Evolutionary conservation across 148 eudicot species (phyloP).

Genomic region (Rhododendron ferrugineum): DNA sequence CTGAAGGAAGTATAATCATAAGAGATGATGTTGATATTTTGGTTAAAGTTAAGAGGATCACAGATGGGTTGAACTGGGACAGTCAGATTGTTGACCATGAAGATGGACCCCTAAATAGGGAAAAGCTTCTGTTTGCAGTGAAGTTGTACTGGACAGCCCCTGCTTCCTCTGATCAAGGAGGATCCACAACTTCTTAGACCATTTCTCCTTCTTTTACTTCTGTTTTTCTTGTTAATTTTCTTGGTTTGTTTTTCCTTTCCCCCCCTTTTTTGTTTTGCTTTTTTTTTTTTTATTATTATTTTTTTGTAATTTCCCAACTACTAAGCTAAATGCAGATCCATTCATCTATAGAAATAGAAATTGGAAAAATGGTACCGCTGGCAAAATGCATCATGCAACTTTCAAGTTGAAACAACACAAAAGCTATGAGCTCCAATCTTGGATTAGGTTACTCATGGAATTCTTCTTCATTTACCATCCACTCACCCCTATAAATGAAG

Average conservation of each 20-base stretch:
- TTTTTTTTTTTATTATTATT: neutral
- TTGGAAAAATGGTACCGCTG: neutral
- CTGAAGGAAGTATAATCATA: conserved; percentile 74
- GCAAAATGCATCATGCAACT: neutral
- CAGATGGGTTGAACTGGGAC: conserved; percentile 68
- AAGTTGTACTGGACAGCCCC: conserved; percentile 83
- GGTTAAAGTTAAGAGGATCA: conserved; percentile 53
- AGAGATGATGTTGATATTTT: conserved; percentile 72
- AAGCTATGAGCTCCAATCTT: conserved; percentile 19
- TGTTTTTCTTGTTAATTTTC: neutral
- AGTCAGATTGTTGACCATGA: conserved; percentile 82
- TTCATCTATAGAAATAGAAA: neutral
- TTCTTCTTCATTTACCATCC: neutral
- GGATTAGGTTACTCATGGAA: conserved; percentile 32
- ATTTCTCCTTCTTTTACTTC: neutral
- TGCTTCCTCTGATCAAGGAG: conserved; percentile 17
- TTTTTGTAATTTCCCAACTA: conserved; percentile 1
- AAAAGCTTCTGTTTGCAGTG: conserved; percentile 81
- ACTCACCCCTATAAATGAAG: conserved; percentile 7
- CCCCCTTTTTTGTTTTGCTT: neutral
- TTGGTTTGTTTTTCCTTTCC: neutral
- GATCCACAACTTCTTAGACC: conserved; percentile 7
- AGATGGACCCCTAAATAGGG: conserved; percentile 71
- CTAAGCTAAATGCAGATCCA: neutral
- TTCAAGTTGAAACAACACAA: neutral